Conservation (phyloP, 192 early-diverging fungal species). For the Entomortierella parvispora region DNA sequence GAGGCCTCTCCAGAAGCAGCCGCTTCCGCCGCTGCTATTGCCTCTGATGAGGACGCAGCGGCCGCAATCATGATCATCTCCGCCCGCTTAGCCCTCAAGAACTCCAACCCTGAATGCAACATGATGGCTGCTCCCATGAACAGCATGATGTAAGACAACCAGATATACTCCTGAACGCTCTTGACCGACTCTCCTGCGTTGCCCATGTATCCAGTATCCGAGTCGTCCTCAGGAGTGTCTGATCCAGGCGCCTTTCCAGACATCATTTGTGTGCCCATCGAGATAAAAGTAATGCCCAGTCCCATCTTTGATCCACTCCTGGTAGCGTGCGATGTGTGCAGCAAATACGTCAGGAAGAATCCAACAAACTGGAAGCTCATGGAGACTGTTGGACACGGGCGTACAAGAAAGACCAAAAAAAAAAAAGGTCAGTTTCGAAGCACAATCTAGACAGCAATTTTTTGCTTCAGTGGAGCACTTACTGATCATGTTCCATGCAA, state of each 20-base stretch:
- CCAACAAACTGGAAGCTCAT: conserved; percentile 85
- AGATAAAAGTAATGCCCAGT: conserved; percentile 85
- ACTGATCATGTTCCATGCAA: conserved; percentile 83
- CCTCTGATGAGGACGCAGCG: too few relatives aligned
- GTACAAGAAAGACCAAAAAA: conserved; percentile 4
- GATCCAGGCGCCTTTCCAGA: conserved; percentile 48
- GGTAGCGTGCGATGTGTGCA: conserved; percentile 91
- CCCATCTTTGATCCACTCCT: conserved; percentile 82
- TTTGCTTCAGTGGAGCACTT: too few relatives aligned
- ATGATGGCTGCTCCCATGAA: conserved; percentile 79
- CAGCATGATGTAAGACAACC: conserved; percentile 72
- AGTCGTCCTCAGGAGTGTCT: conserved; percentile 27
- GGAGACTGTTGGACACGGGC: conserved; percentile 65
- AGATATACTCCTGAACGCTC: conserved; percentile 33
- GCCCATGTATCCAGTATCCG: conserved; percentile 44
- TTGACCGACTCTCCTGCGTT: conserved; percentile 6
- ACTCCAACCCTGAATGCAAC: conserved; percentile 77
- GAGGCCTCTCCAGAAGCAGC: too few relatives aligned
- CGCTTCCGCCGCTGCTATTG: too few relatives aligned
- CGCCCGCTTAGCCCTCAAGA: conserved; percentile 74
- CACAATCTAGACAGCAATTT: neutral
- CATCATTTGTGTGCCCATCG: conserved; percentile 78
- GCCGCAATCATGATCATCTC: conserved; percentile 68
- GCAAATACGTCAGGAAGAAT: conserved; percentile 90
- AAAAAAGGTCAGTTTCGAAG: neutral